Conservation (phyloP, 139 green algal genomes). For the Choricystis sp. region DNA sequence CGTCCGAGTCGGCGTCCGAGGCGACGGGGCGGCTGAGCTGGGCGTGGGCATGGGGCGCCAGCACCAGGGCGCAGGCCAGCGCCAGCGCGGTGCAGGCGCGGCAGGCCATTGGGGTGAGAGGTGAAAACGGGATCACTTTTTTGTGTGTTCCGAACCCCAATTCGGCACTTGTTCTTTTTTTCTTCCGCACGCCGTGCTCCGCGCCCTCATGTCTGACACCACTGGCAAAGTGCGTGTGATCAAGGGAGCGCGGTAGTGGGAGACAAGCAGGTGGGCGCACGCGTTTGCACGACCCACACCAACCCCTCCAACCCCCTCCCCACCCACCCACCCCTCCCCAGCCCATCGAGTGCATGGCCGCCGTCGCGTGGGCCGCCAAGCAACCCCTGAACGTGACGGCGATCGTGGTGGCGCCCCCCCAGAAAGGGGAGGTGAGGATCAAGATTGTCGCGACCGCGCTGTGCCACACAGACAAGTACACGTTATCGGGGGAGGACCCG, state of each 20-base stretch:
- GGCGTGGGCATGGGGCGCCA: no score
- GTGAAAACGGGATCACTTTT: background rate
- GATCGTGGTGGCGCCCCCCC: constrained; percentile 71
- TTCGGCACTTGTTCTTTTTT: background rate
- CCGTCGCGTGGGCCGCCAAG: constrained; percentile 72
- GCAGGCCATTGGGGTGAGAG: no score
- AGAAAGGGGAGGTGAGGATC: constrained; percentile 77
- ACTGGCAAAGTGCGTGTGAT: background rate
- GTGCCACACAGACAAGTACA: constrained; percentile 95
- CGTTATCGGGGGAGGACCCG: constrained; percentile 56
- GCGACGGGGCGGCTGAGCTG: no score
- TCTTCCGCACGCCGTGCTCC: background rate
- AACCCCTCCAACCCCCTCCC: background rate
- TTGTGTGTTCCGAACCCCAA: background rate
- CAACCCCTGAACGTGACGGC: constrained; percentile 67
- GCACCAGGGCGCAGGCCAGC: no score
- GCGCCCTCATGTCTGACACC: background rate
- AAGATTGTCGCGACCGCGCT: constrained; percentile 76
- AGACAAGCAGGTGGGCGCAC: background rate
- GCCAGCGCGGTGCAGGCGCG: no score
- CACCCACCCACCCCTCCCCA: constrained; percentile 10
- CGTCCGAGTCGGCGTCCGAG: no score
- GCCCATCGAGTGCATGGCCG: constrained; percentile 80
- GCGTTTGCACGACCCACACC: background rate
- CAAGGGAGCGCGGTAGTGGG: background rate